These are phyloP conservation scores for Phytophthora multivora DNA, from an alignment of 352 stramenopile species.

Conservation along the genomic window DNA sequence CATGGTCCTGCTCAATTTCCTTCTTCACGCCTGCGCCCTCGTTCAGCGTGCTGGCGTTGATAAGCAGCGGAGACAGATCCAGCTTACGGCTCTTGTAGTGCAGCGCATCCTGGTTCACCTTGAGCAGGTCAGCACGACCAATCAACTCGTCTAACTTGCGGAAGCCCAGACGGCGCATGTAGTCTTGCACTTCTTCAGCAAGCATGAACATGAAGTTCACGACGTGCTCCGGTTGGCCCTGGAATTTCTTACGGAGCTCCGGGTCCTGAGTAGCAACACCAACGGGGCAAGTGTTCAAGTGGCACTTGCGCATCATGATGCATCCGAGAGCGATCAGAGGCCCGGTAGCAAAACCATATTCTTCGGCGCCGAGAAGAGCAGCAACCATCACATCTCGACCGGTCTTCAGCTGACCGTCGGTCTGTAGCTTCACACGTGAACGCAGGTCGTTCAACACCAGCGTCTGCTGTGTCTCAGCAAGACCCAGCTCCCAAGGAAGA, in stretches of 20 bases:
- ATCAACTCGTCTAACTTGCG: constrained; percentile 94
- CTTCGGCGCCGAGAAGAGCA: constrained; percentile 94
- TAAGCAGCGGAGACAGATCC: constrained; percentile 93
- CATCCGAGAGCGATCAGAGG: constrained; percentile 96
- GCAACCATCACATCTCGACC: constrained; percentile 94
- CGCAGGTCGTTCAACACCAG: constrained; percentile 96
- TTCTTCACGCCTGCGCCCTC: constrained; percentile 86
- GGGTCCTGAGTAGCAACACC: constrained; percentile 97
- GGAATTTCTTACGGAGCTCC: constrained; percentile 96
- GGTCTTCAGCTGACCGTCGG: constrained; percentile 95
- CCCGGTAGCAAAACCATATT: constrained; percentile 96
- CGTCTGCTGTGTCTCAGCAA: constrained; percentile 97
- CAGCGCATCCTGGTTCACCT: constrained; percentile 82
- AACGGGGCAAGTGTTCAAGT: constrained; percentile 98
- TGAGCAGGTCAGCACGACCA: constrained; percentile 92
- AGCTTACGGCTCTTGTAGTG: constrained; percentile 84
- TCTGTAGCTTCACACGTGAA: constrained; percentile 93
- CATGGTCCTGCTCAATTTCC: constrained; percentile 89
- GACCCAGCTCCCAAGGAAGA: constrained; percentile 95
- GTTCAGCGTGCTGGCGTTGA: constrained; percentile 94
- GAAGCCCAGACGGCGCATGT: constrained; percentile 88
- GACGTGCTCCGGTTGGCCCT: constrained; percentile 95
- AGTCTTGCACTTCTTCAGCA: constrained; percentile 92
- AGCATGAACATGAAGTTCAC: constrained; percentile 98
- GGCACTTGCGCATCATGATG: constrained; percentile 98